Conservation (phyloP, 2,329 filamentous ascomycete genomes). For the Mycosphaerella sp. region DNA sequence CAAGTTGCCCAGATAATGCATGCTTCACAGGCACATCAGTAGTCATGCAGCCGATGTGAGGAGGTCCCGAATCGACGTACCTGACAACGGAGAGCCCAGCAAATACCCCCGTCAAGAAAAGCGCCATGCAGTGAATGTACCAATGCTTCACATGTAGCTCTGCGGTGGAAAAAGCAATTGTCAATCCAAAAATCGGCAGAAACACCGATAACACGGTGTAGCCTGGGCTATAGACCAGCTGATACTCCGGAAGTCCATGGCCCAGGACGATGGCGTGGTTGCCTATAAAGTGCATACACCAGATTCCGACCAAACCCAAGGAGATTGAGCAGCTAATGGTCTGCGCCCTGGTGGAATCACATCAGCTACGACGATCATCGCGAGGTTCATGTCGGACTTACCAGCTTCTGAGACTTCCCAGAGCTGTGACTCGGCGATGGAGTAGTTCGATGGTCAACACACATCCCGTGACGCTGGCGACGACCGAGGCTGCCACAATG, state of each 20-base stretch:
- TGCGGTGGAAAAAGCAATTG: constrained; percentile 64
- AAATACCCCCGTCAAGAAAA: constrained; percentile 56
- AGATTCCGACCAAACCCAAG: constrained; percentile 46
- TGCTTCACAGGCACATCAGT: constrained; percentile 38
- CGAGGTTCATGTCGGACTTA: constrained; percentile 11
- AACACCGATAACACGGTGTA: constrained; percentile 75
- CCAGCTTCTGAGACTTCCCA: constrained; percentile 31
- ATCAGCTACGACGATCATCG: constrained; percentile 2
- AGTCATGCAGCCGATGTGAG: neutral
- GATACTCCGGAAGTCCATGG: constrained; percentile 50
- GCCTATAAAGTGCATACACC: constrained; percentile 69
- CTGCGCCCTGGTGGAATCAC: constrained; percentile 32
- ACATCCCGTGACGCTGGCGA: constrained; percentile 68
- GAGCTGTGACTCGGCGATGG: constrained; percentile 47
- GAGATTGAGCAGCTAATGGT: constrained; percentile 38
- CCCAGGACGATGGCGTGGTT: constrained; percentile 71
- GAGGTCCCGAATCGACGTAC: neutral
- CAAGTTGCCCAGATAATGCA: constrained; percentile 84
- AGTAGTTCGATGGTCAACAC: constrained; percentile 75
- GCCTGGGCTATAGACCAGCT: constrained; percentile 65
- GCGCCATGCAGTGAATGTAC: constrained; percentile 30
- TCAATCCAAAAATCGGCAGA: constrained; percentile 67
- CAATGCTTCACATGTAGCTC: constrained; percentile 38
- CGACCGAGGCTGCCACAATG: constrained; percentile 61
- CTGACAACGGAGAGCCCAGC: constrained; percentile 68